Base-by-base conservation (phyloP, 1,284 basidiomycete genomes). In the Boletus austroedulis region DNA sequence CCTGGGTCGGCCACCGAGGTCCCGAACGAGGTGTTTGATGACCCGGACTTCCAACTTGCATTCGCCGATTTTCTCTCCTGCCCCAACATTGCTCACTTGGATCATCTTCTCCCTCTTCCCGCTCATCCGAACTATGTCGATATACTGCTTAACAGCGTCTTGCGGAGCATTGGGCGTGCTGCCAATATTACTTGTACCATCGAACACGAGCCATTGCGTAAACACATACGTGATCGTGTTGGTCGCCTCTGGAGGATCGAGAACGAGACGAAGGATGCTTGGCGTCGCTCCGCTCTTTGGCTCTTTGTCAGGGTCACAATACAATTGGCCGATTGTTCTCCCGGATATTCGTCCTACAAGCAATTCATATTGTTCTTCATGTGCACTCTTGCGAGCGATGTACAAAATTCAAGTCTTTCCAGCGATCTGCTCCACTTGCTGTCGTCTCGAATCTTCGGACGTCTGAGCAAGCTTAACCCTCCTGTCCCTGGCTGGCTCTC, bases 381-480 rank as follows among this genome's bases (percentile, higher is more conserved):
- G 3, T 53, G 53, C 26, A 26, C 28, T 17, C 49, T 55, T 24
- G 26, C 49, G 3, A 40, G 28, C 1, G 49, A 53, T 60, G 11
- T 24, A 59, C 6, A 66, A 63, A 15, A 31, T 67, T 14, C 28
- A 1, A 43, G 50, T 12, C 55, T 75, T 14, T 52, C 72, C 1
- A 73, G 63, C 43, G 73, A 78, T 45, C 49, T 75, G 1, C 64
- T 79, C 11, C 48, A 62, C 15, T 56, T 24, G 52, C 58, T 66
- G 40, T 60, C 59, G 2, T 32, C 55, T 9, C 78, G 79, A 60
- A 58, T 75, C 6, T 64, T 66, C 32, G 65, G 68, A 3, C 72
- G 78, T 14, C 47, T 76, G 10, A 57, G 65, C 46, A 79, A 82
- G 61, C 62, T 80, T 11, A 55, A 44, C 1, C 5, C 43, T 5